Base-by-base conservation (phyloP, 2,329 filamentous ascomycete genomes). In the Hirsutella minnesotensis region DNA sequence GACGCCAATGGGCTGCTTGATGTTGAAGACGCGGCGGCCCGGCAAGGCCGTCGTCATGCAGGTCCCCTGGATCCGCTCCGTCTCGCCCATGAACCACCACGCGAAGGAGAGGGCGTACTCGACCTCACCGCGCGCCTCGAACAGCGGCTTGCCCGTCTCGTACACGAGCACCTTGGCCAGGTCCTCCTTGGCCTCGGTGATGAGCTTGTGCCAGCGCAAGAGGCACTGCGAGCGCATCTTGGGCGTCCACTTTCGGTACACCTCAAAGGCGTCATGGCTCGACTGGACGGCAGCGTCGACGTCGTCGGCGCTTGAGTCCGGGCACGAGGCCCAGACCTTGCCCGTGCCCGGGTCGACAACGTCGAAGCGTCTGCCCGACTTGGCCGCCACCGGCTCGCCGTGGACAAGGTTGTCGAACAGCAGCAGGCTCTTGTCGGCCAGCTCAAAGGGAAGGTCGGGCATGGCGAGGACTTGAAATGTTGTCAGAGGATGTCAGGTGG, bases 1-100 rank as follows among this genome's bases (percentile, higher is more conserved):
- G 9, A 64, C 56, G 21, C 61, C 61, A 5, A 64, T 45, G 1
- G 63, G 62, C 42, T 63, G 60, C 36, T 89, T 89, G 51, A 88
- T 73, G 0, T 80, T 83, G 47, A 89, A 75, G 3, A 80, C 70
- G 12, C 83, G 69, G 5, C 83, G 67, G 27, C 77, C 76, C 0
- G 83, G 76, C 0, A 75, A 63, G 0, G 81, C 66, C 1, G 79
- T 71, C 1, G 70, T 67, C 38, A 76, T 72, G 4, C 81, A 70
- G 0, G 71, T 71, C 15, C 83, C 83, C 66, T 54, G 80, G 21
- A 69, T 52, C 40, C 58, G 56, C 45, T 70, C 67, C 4, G 70
- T 68, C 49, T 73, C 70, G 10, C 68, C 67, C 0, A 70, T 61
- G 47, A 79, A 79, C 74, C 74, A 79, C 60, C 70, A 70, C 2